A percentile compares a stretch with the other conserved stretches of the same genome.
These are phyloP conservation scores for Fraxinus xanthoxyloides DNA, from an alignment of 305 asterid genomes.

Conservation along the genomic window DNA sequence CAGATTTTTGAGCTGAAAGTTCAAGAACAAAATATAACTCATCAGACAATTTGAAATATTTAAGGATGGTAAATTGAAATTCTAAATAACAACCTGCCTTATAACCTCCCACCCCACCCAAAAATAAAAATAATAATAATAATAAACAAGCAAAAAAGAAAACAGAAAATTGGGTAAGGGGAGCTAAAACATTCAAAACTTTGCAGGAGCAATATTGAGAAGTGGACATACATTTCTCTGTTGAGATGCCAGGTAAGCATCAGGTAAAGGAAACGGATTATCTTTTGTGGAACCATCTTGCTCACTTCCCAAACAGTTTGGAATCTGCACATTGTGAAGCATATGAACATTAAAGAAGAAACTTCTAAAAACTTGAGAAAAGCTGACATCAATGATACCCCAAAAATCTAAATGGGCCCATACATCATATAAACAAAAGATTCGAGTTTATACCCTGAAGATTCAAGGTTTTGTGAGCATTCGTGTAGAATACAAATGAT, in stretches of 20 bases:
- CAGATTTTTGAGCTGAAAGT: constrained; percentile 62
- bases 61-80: not conserved
- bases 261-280: constrained; percentile 88
- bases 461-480: not conserved
- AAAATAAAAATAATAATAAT: not conserved
- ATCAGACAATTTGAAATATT: not conserved
- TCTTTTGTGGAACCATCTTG: constrained; percentile 66
- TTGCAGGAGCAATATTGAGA: not conserved
- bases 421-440: not conserved
- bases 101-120: not conserved
- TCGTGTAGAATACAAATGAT: not conserved
- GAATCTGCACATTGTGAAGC: constrained; percentile 51
- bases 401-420: not conserved
- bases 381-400: not conserved
- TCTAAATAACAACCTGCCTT: not conserved
- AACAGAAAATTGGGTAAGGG: not conserved
- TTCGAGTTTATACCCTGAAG: not conserved
- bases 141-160: not conserved
- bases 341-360: constrained; percentile 24
- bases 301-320: constrained; percentile 78
- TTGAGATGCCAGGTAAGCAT: constrained; percentile 75
- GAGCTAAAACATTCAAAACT: not conserved
- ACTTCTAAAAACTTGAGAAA: constrained; percentile 1
- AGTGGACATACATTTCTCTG: constrained; percentile 68
- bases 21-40: constrained; percentile 7